Conservation (phyloP, 2,329 filamentous ascomycete genomes). For the Aulographum hederae region DNA sequence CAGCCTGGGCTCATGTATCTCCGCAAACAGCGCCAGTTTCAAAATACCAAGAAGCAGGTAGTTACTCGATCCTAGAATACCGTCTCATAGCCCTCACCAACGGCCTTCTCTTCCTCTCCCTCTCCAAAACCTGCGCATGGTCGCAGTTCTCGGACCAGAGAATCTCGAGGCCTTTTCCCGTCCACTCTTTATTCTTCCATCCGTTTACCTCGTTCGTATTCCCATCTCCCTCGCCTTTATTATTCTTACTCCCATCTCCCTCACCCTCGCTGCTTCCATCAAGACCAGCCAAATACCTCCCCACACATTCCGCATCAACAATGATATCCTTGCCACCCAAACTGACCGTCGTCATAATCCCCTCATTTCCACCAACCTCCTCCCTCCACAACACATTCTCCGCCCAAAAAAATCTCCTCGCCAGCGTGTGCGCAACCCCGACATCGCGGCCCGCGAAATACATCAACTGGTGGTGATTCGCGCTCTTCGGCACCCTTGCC, state of each 20-base stretch:
- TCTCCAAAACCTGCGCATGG: background rate
- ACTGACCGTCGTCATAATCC: constrained; percentile 33
- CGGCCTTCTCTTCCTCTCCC: background rate
- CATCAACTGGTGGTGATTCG: constrained; percentile 54
- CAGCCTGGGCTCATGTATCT: too few species aligned
- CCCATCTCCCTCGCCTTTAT: too few species aligned
- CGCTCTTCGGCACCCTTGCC: constrained; percentile 18
- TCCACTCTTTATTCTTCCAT: background rate
- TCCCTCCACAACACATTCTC: constrained; percentile 55
- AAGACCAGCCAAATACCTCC: constrained; percentile 33
- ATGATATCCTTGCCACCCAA: constrained; percentile 45
- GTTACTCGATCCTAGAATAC: too few species aligned
- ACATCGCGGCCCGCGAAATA: constrained; percentile 54
- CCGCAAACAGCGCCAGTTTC: too few species aligned
- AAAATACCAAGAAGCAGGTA: too few species aligned
- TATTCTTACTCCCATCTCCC: too few species aligned
- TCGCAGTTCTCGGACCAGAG: background rate
- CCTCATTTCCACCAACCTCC: constrained; percentile 28
- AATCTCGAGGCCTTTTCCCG: background rate
- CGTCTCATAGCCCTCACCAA: background rate
- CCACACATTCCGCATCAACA: constrained; percentile 40
- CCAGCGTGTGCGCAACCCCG: constrained; percentile 45
- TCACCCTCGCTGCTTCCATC: background rate
- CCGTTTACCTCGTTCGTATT: background rate
- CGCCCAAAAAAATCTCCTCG: constrained; percentile 52